These are phyloP conservation scores for Nakaseomyces kungkrabaensis DNA, from an alignment of 1,139 yeast species.

Conservation along the genomic window DNA sequence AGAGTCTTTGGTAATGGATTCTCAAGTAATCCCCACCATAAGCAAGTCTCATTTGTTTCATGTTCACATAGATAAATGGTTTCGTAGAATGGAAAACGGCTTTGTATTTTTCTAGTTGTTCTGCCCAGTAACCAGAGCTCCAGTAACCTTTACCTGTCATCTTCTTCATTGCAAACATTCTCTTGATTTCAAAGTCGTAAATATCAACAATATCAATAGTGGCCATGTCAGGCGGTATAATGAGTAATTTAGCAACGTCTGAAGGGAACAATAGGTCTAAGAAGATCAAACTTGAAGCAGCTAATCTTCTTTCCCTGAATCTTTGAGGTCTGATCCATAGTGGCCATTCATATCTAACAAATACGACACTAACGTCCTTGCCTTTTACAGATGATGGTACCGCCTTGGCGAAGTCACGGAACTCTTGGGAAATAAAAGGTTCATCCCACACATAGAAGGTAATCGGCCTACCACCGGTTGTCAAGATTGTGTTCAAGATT, in stretches of 20 bases:
- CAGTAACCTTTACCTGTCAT: slow-evolving; percentile 87
- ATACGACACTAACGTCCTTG: slow-evolving; percentile 44
- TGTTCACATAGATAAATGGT: slow-evolving; percentile 74
- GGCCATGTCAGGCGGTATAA: slow-evolving; percentile 79
- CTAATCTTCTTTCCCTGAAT: slow-evolving; percentile 66
- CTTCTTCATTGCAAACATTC: slow-evolving; percentile 31
- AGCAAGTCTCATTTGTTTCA: slow-evolving; percentile 49
- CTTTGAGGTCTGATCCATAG: slow-evolving; percentile 71
- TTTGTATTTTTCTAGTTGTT: slow-evolving; percentile 44
- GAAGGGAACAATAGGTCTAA: slow-evolving; percentile 82
- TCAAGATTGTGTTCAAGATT: slow-evolving; percentile 60
- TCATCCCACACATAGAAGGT: slow-evolving; percentile 87
- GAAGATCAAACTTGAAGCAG: slow-evolving; percentile 84
- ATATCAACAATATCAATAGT: slow-evolving; percentile 45
- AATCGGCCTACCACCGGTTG: slow-evolving; percentile 38
- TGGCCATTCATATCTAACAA: slow-evolving; percentile 87
- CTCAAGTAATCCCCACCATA: slow-evolving; percentile 75
- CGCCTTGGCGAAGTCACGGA: slow-evolving; percentile 50
- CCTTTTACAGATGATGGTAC: slow-evolving; percentile 38
- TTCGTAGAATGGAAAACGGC: slow-evolving; percentile 66
- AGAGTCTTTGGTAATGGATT: slow-evolving; percentile 75
- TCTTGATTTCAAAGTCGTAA: slow-evolving; percentile 2
- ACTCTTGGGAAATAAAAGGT: slow-evolving; percentile 54
- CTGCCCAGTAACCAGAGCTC: slow-evolving; percentile 88
- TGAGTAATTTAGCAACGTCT: slow-evolving; percentile 61